Conservation (phyloP, 257 asterid species). For the Nicotiana benthamiana region DNA sequence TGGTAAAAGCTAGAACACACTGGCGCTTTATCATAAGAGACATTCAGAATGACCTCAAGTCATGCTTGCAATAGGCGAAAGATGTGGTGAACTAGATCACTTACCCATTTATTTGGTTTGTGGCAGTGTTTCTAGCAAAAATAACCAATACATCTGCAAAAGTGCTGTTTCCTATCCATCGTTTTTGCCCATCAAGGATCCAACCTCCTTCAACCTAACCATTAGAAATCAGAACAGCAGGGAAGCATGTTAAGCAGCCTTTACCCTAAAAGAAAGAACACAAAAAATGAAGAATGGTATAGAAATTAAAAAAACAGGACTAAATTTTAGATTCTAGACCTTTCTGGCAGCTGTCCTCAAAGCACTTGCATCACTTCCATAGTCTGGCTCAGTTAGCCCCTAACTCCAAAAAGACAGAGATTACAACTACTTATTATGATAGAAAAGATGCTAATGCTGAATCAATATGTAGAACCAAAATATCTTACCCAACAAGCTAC, state of each 20-base stretch:
- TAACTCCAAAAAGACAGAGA: conserved; percentile 22
- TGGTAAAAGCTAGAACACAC: background rate
- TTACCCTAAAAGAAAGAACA: background rate
- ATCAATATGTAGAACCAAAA: background rate
- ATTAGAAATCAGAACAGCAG: conserved; percentile 5
- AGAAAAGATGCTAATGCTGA: background rate
- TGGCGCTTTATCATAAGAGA: background rate
- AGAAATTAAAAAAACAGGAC: conserved; percentile 5
- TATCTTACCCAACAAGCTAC: conserved; percentile 85
- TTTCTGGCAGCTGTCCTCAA: conserved; percentile 79
- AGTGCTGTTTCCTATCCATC: conserved; percentile 98
- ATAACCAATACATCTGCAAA: conserved; percentile 83
- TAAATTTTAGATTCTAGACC: conserved; percentile 30
- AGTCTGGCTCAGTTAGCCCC: conserved; percentile 95
- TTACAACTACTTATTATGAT: background rate
- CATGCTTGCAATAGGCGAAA: background rate
- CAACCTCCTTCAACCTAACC: conserved; percentile 97
- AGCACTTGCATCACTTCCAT: conserved; percentile 98
- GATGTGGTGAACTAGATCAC: conserved; percentile 8
- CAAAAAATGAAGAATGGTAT: background rate
- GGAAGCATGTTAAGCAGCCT: background rate
- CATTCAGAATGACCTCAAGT: background rate
- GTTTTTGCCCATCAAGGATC: conserved; percentile 92
- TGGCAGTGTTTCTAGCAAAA: conserved; percentile 69
- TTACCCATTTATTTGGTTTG: conserved; percentile 93